Evolutionary conservation across 129 eudicot species (phyloP), one percentile per base, ranked within the genome.

Genomic region (Artemisia argyi): DNA sequence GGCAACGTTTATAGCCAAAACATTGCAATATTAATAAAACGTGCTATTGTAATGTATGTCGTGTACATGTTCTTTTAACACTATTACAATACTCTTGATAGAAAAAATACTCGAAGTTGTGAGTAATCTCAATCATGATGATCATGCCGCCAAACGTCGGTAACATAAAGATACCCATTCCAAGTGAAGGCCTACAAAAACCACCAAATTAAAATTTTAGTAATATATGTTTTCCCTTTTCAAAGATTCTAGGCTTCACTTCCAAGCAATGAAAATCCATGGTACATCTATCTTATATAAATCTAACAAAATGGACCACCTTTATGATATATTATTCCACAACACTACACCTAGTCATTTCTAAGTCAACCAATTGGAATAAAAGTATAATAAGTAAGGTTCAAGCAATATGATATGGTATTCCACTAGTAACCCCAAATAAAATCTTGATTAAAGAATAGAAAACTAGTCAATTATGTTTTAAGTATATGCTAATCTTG

Each of bases 261-360:
- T 78, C 82, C 82, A 78, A 78, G 78, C 82, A 78, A 78, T 72
- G 47, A n/a, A 76, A 71, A 78, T 71, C 82, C 73, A 65, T 55
- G 77, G 52, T 39, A 26, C 66, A 65, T 55, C 20, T 61, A 15
- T 39, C 19, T 35, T 22, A n/a, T 55, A 53, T 39, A 5, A 18
- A 44, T 66, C 32, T 76, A 35, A 42, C 68, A 15, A 42, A 24
- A 20, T 60, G 49, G 70, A 70, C 82, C 76, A 71, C 72, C 52
- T 52, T 18, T 18, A 19, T 18, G 13, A 57, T 39, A 55, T 71
- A 24, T 78, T 78, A 72, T 71, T 63, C 66, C 53, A 78, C 61
- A 17, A 65, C 19, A 52, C 52, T 70, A 52, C 18, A 61, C 11
- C 64, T 46, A 68, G 62, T 32, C 56, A 60, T 22, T 54, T 70